Percentiles rank a stretch among this genome's conserved stretches.
Conservation (phyloP, 306 rosid genomes). For the Prunus fruticosa region DNA sequence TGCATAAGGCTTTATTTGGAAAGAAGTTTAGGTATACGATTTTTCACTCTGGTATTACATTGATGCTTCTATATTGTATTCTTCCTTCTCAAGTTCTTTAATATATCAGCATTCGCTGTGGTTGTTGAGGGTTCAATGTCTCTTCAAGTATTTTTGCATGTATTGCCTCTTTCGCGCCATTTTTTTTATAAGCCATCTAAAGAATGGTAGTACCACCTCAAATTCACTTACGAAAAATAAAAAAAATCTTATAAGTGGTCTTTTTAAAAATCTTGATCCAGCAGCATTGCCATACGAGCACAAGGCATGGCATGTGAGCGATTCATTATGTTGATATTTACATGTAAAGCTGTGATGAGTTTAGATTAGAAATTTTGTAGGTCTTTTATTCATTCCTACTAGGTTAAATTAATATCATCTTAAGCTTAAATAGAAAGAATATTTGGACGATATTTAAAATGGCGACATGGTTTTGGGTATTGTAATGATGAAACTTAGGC, state of each 20-base stretch:
- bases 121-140: neutral
- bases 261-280: neutral
- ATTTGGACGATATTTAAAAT: neutral
- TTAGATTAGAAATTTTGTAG: neutral
- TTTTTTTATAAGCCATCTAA: neutral
- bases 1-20: constrained; percentile 62
- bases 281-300: too few species aligned
- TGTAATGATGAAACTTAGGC: neutral
- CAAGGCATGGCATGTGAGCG: neutral
- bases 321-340: neutral
- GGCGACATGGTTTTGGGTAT: too few species aligned
- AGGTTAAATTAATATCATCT: too few species aligned
- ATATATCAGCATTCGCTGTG: neutral
- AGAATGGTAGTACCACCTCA: too few species aligned
- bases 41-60: neutral
- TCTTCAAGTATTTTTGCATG: neutral
- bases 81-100: neutral
- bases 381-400: too few species aligned
- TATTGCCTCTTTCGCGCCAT: neutral
- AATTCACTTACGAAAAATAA: too few species aligned
- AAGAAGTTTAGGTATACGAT: constrained; percentile 73
- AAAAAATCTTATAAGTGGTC: neutral
- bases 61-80: neutral
- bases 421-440: neutral
- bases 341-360: neutral